Conservation (phyloP, 148 eudicot genomes). For the Silene conica region DNA sequence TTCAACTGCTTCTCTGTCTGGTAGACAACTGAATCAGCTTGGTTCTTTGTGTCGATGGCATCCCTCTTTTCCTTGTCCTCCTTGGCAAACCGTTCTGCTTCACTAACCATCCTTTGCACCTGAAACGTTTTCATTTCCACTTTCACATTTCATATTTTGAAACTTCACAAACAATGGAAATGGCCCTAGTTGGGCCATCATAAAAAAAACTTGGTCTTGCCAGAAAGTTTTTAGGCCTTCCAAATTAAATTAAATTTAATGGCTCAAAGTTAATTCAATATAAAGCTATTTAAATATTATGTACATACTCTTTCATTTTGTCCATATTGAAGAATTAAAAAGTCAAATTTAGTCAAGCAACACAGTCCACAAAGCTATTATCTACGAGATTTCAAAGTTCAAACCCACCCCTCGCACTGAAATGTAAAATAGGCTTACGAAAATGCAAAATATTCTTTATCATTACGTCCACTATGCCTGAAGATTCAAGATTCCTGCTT, state of each 20-base stretch:
- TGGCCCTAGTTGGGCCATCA: not conserved
- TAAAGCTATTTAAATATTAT: no score
- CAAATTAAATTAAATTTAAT: no score
- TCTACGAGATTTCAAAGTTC: not conserved
- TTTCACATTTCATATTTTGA: not conserved
- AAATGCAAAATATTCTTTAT: not conserved
- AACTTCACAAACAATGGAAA: not conserved
- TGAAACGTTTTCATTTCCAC: constrained; percentile 12
- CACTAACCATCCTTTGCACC: constrained; percentile 88
- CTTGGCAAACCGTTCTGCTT: constrained; percentile 73
- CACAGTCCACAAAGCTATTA: not conserved
- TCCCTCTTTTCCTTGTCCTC: constrained; percentile 98
- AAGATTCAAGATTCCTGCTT: not conserved
- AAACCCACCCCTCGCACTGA: not conserved
- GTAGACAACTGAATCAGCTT: constrained; percentile 89
- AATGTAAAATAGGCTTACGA: not conserved
- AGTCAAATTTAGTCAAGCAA: not conserved
- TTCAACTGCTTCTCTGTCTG: constrained; percentile 90
- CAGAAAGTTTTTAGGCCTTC: not conserved
- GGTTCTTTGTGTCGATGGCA: constrained; percentile 92
- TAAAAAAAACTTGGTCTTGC: not conserved
- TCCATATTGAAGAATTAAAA: not conserved
- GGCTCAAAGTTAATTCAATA: no score
- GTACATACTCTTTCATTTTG: not conserved
- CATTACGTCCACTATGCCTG: not conserved